These are phyloP conservation scores for Talaromyces trachyspermus DNA, from an alignment of 495 filamentous ascomycete genomes.

Conservation along the genomic window DNA sequence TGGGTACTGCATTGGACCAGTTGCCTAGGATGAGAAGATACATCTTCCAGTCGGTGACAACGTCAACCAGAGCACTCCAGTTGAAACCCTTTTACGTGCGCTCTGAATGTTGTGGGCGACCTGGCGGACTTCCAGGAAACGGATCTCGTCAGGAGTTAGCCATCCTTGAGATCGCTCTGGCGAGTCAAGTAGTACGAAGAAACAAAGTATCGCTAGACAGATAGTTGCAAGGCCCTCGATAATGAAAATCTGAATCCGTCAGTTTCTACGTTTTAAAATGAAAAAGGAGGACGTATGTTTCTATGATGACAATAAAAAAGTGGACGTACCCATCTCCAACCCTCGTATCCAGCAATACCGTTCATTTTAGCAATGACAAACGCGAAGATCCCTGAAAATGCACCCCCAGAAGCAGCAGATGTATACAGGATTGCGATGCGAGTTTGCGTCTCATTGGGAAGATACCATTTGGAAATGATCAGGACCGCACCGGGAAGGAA, in stretches of 20 bases:
- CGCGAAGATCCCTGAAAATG: constrained; percentile 49
- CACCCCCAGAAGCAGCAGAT: constrained; percentile 47
- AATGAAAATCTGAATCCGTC: no score
- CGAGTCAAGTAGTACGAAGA: no score
- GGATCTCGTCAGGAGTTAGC: constrained; percentile 31
- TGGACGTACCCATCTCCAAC: constrained; percentile 55
- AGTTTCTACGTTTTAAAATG: no score
- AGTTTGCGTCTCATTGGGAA: constrained; percentile 46
- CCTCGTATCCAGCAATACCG: constrained; percentile 32
- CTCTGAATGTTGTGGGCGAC: constrained; percentile 13
- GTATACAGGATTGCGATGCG: constrained; percentile 52
- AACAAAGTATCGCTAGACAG: constrained; percentile 34
- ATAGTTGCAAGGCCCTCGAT: constrained; percentile 47
- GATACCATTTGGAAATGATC: constrained; percentile 51
- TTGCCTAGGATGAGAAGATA: constrained; percentile 16
- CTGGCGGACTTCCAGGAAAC: constrained; percentile 31
- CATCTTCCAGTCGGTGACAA: constrained; percentile 15
- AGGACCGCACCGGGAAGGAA: constrained; percentile 52
- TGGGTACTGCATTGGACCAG: constrained; percentile 41
- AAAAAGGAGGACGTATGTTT: no score
- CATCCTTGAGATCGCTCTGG: constrained; percentile 30
- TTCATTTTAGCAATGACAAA: constrained; percentile 45
- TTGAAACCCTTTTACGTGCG: not conserved
- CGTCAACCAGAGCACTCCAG: constrained; percentile 5
- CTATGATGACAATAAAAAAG: no score